These are phyloP conservation scores for Dioscorea dumetorum DNA, from an alignment of 106 monocot species.

Conservation along the genomic window DNA sequence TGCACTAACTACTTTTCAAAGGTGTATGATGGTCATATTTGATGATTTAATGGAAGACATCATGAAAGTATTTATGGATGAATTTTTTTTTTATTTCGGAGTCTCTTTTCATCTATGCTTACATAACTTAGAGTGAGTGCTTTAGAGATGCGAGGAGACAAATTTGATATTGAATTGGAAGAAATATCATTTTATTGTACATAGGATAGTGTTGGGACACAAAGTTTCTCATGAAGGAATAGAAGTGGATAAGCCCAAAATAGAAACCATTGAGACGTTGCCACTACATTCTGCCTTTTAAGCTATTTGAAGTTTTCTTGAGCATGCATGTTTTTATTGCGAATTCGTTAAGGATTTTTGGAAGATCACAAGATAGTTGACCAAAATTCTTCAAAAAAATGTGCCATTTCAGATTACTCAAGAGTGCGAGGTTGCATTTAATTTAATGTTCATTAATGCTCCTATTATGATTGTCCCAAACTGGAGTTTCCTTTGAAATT, in stretches of 20 bases:
- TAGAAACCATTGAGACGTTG: slow-evolving; percentile 2
- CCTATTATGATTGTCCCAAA: not conserved
- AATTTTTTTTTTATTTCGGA: no score
- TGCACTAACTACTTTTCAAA: slow-evolving; percentile 4
- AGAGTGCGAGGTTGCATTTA: slow-evolving; percentile 2
- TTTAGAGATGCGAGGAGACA: no score
- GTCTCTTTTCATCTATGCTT: no score
- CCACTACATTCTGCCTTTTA: not conserved
- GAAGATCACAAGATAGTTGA: slow-evolving; percentile 14
- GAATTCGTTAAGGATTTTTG: slow-evolving; percentile 21
- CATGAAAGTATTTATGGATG: no score
- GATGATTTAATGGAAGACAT: no score
- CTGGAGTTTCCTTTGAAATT: slow-evolving; percentile 9
- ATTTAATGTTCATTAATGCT: not conserved
- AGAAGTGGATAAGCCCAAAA: slow-evolving; percentile 4
- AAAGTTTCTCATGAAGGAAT: slow-evolving; percentile 18
- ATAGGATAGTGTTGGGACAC: no score
- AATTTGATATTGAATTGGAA: no score
- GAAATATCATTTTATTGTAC: no score
- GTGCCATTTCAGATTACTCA: slow-evolving; percentile 1
- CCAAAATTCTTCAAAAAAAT: slow-evolving; percentile 13
- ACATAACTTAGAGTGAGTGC: no score
- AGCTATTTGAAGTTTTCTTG: slow-evolving; percentile 9
- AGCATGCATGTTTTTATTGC: slow-evolving; percentile 21
- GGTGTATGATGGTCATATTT: slow-evolving; percentile 14